Base-by-base conservation (phyloP, 768 basidiomycete species). In the Mrakia blollopis region DNA sequence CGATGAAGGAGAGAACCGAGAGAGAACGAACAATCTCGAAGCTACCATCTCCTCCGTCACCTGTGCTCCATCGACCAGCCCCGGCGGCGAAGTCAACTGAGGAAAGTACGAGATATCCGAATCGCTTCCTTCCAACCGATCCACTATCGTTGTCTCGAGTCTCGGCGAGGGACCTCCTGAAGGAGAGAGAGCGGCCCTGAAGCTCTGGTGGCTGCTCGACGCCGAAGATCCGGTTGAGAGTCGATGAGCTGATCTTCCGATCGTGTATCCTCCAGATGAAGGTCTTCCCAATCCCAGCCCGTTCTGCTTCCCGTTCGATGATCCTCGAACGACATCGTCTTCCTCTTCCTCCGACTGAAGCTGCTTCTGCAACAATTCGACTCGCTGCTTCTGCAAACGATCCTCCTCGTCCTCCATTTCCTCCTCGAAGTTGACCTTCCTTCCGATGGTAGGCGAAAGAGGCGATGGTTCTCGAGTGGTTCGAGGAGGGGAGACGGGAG, bases 351-450 rank as follows among this genome's bases (percentile, higher is more conserved):
- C 69, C 23, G 21, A 23, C 30, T 25, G 30, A 16, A 76, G 37
- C 57, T 76, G 75, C 28, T 57, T 37, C 60, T 76, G 68, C 13
- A 76, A 11, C 4, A 57, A 60, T 28, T 61, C 39, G 52, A 76
- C 61, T 25, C 69, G 54, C 18, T 76, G 39, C 39, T 37, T 32
- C 28, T 76, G 75, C 3, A 76, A 41, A 16, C 75, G 68, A 37
- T 76, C 75, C 39, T 76, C 75, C 60, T 76, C 75, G 8, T 76
- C 75, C 68, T 76, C 75, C 11, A 28, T 11, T 44, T 76, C 75
- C 54, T 76, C 75, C 0, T 28, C 57, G 23, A 21, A 30, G 35
- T 68, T 32, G 44, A 70, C 37, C 13, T 41, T 47, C 23, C 75
- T 28, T 23, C 52, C 75, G n/a, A 47, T 18, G 18, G 25, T 35